A percentile compares a stretch with the other conserved stretches of the same genome.
Evolutionary conservation across 257 asterid genomes (phyloP).

Genomic region (Gentiana straminea): DNA sequence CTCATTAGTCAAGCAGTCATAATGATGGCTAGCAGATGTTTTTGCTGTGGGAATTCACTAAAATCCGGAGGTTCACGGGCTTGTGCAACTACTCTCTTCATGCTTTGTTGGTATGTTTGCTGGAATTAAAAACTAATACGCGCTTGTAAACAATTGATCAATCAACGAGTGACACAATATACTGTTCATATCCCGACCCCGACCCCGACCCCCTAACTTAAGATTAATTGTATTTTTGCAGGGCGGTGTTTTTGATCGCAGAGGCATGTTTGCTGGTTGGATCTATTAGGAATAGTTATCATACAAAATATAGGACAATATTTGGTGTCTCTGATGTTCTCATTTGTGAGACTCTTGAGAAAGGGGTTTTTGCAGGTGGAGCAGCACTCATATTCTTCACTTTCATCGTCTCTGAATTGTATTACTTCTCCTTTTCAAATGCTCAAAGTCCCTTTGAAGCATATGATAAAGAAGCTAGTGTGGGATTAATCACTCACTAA

Average conservation of each 20-base stretch:
- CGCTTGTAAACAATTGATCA: background rate
- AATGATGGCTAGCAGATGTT: constrained; percentile 69
- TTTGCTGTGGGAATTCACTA: constrained; percentile 80
- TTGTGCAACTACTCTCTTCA: constrained; percentile 13
- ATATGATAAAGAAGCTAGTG: constrained; percentile 50
- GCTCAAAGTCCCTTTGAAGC: constrained; percentile 33
- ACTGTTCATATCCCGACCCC: too few species aligned
- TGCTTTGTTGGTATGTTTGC: background rate
- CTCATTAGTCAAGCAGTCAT: constrained; percentile 51
- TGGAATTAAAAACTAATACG: too few species aligned
- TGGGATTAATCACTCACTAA: constrained; percentile 61
- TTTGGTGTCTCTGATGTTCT: constrained; percentile 34
- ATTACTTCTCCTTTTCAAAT: constrained; percentile 47
- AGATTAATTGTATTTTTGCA: constrained; percentile 14
- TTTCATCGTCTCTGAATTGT: constrained; percentile 55
- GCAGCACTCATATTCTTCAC: constrained; percentile 76
- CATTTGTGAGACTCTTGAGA: constrained; percentile 75
- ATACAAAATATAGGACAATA: constrained; percentile 53
- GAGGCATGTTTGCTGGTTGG: constrained; percentile 86
- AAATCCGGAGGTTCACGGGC: constrained; percentile 88
- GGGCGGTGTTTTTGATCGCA: constrained; percentile 69
- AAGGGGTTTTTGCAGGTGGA: constrained; percentile 92
- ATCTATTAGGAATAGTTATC: constrained; percentile 84
- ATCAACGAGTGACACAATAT: background rate
- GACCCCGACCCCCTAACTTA: background rate